phyloP scores from a whole-genome alignment of 805 yeast species.

The Spathaspora girioi region DNA sequence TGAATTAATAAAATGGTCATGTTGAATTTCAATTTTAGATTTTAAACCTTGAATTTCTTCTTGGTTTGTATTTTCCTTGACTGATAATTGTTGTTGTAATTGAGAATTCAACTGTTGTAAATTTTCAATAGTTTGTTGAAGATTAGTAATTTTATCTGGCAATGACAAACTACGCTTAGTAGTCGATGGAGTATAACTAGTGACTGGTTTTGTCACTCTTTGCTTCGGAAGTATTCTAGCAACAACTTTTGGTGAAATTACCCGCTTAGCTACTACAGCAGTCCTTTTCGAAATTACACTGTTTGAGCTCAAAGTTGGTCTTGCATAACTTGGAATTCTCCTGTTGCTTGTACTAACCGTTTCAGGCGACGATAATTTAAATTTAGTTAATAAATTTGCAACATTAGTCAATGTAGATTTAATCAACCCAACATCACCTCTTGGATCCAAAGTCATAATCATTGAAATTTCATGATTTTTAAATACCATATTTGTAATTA shows the following conservation, averaged over 20 bases:
- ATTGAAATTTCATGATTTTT: slow-evolving; percentile 16
- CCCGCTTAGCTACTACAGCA: too few species aligned
- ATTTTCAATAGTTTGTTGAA: not conserved
- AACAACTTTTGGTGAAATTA: not conserved
- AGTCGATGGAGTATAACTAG: not conserved
- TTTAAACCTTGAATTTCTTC: not conserved
- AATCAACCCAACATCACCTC: slow-evolving; percentile 20
- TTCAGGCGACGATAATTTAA: slow-evolving; percentile 9
- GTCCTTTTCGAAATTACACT: not conserved
- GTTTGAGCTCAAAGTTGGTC: slow-evolving; percentile 26
- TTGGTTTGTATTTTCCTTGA: not conserved
- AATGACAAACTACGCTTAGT: not conserved
- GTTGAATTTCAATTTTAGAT: not conserved
- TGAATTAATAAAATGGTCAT: not conserved
- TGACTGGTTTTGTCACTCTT: not conserved
- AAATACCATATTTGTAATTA: slow-evolving; percentile 25
- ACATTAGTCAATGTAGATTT: slow-evolving; percentile 25
- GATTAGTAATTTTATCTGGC: not conserved
- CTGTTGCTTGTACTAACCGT: not conserved
- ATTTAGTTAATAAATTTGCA: slow-evolving; percentile 17
- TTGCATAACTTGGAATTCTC: slow-evolving; percentile 26
- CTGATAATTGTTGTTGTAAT: not conserved
- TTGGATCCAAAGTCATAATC: slow-evolving; percentile 24
- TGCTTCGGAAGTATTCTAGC: not conserved
- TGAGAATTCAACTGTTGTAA: not conserved